Base-by-base conservation (phyloP, 768 basidiomycete species). In the Pulveroboletus sp. region DNA sequence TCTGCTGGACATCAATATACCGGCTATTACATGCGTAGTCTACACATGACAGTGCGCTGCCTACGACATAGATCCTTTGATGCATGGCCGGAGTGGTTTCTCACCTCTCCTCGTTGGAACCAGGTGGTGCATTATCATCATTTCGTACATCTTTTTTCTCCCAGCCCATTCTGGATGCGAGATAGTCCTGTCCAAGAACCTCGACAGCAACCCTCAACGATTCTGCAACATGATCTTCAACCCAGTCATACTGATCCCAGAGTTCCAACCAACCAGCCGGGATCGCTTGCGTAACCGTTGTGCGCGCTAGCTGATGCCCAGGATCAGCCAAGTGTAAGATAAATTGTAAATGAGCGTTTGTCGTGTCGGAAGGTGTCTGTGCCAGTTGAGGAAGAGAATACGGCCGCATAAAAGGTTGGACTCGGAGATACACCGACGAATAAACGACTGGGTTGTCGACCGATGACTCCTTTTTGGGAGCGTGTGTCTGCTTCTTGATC, bases 231-330 rank as follows among this genome's bases (percentile, higher is more conserved):
- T 88, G 67, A 62, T 99, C 94, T 68, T 99, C 97, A 12, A 98
- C 94, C 97, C 97, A 95, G 37, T 90, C 86, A 64, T 92, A 88
- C 55, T 85, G 77, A 61, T 97, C 94, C 85, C 93, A 95, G 37
- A 93, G 72, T 5, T 83, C 82, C 47, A 98, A 66, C 97, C 97
- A 99, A 42, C 77, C 72, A n/a, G 72, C 75, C 0, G 95, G 93
- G 19, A 94, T 75, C 6, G 82, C 76, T 65, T 98, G 97, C 6
- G 91, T 90, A 41, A 90, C 66, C 0, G 90, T 90, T 6, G 84
- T 84, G 61, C 85, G 85, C 6, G 75, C 73, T 44, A 98, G 73
- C 31, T 83, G 74, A 64, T 98, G 93, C 5, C 72, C 74, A 11
- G 94, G 92, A 68, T 97, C 95, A 32, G 73, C 72, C 9, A 88